Percentiles rank a stretch among this genome's conserved stretches.
These are phyloP conservation scores for Chrysoporthe deuterocubensis DNA, from an alignment of 2,329 filamentous ascomycete genomes.

Conservation along the genomic window DNA sequence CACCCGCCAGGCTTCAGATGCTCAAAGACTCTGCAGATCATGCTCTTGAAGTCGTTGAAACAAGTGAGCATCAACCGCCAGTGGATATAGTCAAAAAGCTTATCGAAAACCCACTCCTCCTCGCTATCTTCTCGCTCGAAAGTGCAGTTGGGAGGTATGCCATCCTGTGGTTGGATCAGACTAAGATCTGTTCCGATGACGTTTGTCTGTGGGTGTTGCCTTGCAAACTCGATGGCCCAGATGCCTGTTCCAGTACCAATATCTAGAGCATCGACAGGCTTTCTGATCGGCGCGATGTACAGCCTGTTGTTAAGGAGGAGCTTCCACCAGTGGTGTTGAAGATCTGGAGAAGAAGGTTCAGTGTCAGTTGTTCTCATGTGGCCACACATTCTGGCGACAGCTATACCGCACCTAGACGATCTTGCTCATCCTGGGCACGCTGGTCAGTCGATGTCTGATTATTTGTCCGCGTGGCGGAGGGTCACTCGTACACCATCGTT, in stretches of 20 bases:
- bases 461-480: too few relatives aligned
- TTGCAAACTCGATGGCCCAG: constrained; percentile 22
- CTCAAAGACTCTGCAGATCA: constrained; percentile 2
- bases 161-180: constrained; percentile 30
- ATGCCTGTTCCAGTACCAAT: constrained; percentile 23
- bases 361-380: neutral
- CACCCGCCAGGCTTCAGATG: constrained; percentile 17
- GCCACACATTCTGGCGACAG: neutral
- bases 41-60: constrained; percentile 13
- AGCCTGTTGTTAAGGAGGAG: constrained; percentile 15
- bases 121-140: constrained; percentile 20
- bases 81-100: constrained; percentile 20
- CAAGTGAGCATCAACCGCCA: constrained; percentile 18
- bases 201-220: constrained; percentile 20
- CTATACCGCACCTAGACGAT: constrained; percentile 12
- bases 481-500: constrained; percentile 17
- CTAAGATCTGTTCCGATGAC: constrained; percentile 32
- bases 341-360: neutral
- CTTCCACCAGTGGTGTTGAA: constrained; percentile 18
- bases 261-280: constrained; percentile 12
- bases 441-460: neutral
- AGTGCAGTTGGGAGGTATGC: constrained; percentile 9
- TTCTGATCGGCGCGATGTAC: constrained; percentile 9
- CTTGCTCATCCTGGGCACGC: constrained; percentile 14
- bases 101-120: constrained; percentile 23